phyloP scores from a whole-genome alignment of 1,284 basidiomycete species.

The Neotropicomus parvogracilis region DNA sequence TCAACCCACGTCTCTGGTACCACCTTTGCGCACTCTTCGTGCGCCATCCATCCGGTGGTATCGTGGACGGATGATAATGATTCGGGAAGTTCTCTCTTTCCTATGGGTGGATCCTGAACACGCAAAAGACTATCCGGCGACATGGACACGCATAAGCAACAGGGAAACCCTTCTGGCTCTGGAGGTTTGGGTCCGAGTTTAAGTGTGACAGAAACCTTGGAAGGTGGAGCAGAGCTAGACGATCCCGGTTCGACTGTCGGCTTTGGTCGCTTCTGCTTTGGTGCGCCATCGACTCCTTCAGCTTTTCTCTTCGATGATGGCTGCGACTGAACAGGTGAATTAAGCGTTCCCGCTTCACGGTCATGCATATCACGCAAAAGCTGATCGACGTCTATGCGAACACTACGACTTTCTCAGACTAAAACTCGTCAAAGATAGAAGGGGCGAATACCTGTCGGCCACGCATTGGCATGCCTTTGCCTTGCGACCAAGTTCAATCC shows the following conservation, averaged over 20 bases:
- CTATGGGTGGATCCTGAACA: slow-evolving; percentile 65
- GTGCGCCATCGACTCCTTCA: slow-evolving; percentile 20
- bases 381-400: slow-evolving; percentile 87
- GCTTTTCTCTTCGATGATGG: slow-evolving; percentile 39
- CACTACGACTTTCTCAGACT: slow-evolving; percentile 47
- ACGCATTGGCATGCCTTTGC: slow-evolving; percentile 85
- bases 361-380: slow-evolving; percentile 66
- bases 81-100: slow-evolving; percentile 47
- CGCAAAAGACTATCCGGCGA: slow-evolving; percentile 55
- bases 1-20: slow-evolving; percentile 88
- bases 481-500: slow-evolving; percentile 84
- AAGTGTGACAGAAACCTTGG: slow-evolving; percentile 44
- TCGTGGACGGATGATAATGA: slow-evolving; percentile 29
- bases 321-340: slow-evolving; percentile 20
- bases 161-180: slow-evolving; percentile 61
- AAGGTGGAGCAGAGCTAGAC: slow-evolving; percentile 14
- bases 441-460: slow-evolving; percentile 60
- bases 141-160: slow-evolving; percentile 76
- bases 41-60: slow-evolving; percentile 60
- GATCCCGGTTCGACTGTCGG: slow-evolving; percentile 1
- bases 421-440: background rate
- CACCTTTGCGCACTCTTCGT: slow-evolving; percentile 72
- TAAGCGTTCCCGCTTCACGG: slow-evolving; percentile 46
- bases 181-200: slow-evolving; percentile 60
- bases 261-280: slow-evolving; percentile 38